These are phyloP conservation scores for Holtermanniella nyarrowii DNA, from an alignment of 768 basidiomycete species.

Conservation along the genomic window DNA sequence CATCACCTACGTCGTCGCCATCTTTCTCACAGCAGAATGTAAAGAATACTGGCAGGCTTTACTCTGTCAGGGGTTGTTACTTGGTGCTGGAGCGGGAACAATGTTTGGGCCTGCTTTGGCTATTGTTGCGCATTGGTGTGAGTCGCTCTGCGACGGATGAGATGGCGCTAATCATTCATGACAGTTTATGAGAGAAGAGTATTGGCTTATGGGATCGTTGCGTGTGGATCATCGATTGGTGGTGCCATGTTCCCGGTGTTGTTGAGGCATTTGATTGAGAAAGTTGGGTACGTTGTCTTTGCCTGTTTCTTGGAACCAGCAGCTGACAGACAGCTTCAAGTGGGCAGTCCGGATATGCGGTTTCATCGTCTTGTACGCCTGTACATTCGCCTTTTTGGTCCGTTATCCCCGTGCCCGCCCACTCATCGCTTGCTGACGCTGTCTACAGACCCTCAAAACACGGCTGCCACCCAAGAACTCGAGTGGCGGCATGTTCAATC, in stretches of 20 bases:
- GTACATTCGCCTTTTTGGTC: constrained; percentile 6
- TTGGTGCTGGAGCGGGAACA: constrained; percentile 1
- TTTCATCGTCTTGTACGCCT: constrained; percentile 6
- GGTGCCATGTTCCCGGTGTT: constrained; percentile 1
- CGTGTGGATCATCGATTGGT: neutral
- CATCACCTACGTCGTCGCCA: neutral
- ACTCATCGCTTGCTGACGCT: neutral
- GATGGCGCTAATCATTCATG: neutral
- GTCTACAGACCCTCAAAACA: constrained; percentile 4
- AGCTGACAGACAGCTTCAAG: neutral
- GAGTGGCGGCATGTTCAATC: constrained; percentile 8
- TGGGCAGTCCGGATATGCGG: constrained; percentile 10
- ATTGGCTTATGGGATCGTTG: constrained; percentile 1
- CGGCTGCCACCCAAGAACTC: constrained; percentile 9
- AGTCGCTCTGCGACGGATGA: neutral
- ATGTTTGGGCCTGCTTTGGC: constrained; percentile 9
- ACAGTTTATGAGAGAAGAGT: neutral
- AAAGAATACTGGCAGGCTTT: neutral
- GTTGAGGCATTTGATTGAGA: neutral
- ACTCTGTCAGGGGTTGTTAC: neutral
- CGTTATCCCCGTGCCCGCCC: neutral
- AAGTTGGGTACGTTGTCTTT: no score
- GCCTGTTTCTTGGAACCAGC: neutral
- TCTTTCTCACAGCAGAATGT: constrained; percentile 1
- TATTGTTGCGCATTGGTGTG: constrained; percentile 5